These are phyloP conservation scores for Boletus sp. DNA, from an alignment of 768 basidiomycete species.

Conservation along the genomic window DNA sequence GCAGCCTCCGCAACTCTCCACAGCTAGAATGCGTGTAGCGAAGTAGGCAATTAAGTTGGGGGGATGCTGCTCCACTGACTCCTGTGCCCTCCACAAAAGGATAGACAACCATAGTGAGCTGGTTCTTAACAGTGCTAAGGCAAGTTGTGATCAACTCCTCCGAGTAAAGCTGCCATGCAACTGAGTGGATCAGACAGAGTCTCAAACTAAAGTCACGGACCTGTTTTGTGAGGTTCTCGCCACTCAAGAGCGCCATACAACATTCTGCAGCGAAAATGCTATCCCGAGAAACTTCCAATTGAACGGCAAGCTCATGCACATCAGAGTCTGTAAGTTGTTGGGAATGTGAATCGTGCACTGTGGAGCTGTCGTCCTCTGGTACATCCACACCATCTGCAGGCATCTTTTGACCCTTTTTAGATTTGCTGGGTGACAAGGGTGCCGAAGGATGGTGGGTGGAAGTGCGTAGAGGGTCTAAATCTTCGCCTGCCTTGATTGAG, in stretches of 20 bases:
- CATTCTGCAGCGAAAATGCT: slow-evolving; percentile 83
- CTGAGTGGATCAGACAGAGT: slow-evolving; percentile 1
- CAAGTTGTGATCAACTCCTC: slow-evolving; percentile 88
- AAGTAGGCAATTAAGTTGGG: slow-evolving; percentile 51
- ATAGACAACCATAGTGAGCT: slow-evolving; percentile 74
- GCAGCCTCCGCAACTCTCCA: slow-evolving; percentile 41
- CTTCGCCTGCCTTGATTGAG: slow-evolving; percentile 72
- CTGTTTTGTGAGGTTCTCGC: slow-evolving; percentile 83
- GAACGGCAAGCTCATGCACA: slow-evolving; percentile 47
- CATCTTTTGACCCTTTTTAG: slow-evolving; percentile 48
- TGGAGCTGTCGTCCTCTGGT: background rate
- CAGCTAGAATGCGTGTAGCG: slow-evolving; percentile 38
- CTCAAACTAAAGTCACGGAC: slow-evolving; percentile 38
- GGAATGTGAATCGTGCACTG: slow-evolving; percentile 7
- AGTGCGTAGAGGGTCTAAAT: slow-evolving; percentile 64
- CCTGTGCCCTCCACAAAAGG: slow-evolving; percentile 79
- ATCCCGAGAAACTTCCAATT: slow-evolving; percentile 62
- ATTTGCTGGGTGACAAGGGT: slow-evolving; percentile 37
- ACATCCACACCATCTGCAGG: background rate
- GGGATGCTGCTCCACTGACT: slow-evolving; percentile 37
- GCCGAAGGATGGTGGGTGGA: slow-evolving; percentile 18
- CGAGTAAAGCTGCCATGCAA: slow-evolving; percentile 68
- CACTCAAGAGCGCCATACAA: slow-evolving; percentile 70
- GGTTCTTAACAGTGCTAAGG: slow-evolving; percentile 73
- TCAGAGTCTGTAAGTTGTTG: slow-evolving; percentile 43